A percentile compares a stretch with the other conserved stretches of the same genome.
These are phyloP conservation scores for Silene uniflora DNA, from an alignment of 148 eudicot species.

Conservation along the genomic window DNA sequence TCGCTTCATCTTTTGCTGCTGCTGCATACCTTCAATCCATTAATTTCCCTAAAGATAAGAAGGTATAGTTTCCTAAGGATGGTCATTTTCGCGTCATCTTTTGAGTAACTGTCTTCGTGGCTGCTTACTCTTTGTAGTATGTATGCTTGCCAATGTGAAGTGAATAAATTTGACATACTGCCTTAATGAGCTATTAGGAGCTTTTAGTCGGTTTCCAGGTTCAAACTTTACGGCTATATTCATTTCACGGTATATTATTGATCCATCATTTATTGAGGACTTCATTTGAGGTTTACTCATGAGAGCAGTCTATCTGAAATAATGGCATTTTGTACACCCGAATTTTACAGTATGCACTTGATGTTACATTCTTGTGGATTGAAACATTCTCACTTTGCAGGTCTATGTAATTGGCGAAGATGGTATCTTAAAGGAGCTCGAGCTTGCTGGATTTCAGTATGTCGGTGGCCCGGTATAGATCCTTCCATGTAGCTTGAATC, in stretches of 20 bases:
- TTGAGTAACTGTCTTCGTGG: no score
- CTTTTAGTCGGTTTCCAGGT: no score
- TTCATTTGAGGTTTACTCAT: not conserved
- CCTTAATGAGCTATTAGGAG: no score
- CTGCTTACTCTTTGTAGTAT: not conserved
- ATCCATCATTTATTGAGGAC: not conserved
- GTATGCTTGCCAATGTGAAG: not conserved
- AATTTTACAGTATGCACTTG: not conserved
- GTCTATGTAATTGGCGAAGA: constrained; percentile 98
- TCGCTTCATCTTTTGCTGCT: constrained; percentile 97
- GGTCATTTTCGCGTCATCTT: no score
- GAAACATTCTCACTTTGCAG: constrained; percentile 31
- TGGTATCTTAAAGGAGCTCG: constrained; percentile 95
- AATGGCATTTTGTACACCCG: not conserved
- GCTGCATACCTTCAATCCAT: constrained; percentile 93
- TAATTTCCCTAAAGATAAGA: constrained; percentile 85
- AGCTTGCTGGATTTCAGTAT: constrained; percentile 84
- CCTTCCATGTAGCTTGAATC: constrained; percentile 12
- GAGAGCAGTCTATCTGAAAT: not conserved
- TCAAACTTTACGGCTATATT: no score
- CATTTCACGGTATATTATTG: no score
- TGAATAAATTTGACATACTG: constrained; percentile 18
- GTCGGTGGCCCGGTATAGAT: constrained; percentile 89
- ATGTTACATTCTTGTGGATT: constrained; percentile 8
- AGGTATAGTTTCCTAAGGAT: constrained; percentile 39